A percentile compares a stretch with the other conserved stretches of the same genome.
These are phyloP conservation scores for Yarrowia hollandica DNA, from an alignment of 805 yeast species.

Conservation along the genomic window DNA sequence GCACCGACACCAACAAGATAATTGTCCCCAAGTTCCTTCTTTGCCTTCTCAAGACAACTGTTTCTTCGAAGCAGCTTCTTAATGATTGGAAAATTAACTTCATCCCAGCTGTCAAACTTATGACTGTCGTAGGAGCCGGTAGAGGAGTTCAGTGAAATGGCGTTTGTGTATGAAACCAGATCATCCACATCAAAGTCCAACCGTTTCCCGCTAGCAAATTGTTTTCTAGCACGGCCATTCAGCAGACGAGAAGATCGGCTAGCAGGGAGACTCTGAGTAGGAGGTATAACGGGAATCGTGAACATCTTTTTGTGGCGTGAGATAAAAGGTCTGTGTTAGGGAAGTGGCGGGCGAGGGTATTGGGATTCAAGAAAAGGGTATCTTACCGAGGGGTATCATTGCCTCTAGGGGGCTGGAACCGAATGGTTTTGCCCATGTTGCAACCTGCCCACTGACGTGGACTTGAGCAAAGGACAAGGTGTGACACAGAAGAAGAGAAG, in stretches of 20 bases:
- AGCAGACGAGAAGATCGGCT: background rate
- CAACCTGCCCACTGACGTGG: constrained; percentile 14
- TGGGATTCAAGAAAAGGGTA: background rate
- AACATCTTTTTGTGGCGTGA: constrained; percentile 14
- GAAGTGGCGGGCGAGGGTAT: too few relatives aligned
- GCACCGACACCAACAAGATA: background rate
- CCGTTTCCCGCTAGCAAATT: constrained; percentile 44
- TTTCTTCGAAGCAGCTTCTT: background rate
- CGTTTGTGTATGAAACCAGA: constrained; percentile 28
- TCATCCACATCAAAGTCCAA: constrained; percentile 65
- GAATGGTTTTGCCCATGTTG: constrained; percentile 18
- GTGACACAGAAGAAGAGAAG: constrained; percentile 6
- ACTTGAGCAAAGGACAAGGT: constrained; percentile 19
- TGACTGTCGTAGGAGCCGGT: background rate
- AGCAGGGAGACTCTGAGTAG: background rate
- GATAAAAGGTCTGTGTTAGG: constrained; percentile 17
- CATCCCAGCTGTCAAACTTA: constrained; percentile 1
- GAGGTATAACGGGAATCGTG: background rate
- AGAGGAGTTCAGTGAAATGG: constrained; percentile 4
- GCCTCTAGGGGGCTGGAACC: constrained; percentile 6
- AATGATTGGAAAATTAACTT: background rate
- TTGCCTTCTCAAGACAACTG: background rate
- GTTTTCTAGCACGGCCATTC: constrained; percentile 10
- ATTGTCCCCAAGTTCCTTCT: constrained; percentile 1
- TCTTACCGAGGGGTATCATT: constrained; percentile 24